Evolutionary conservation across 2,329 filamentous ascomycete species (phyloP), one percentile per base, ranked within the genome.

Genomic region (Pseudopithomyces chartarum): DNA sequence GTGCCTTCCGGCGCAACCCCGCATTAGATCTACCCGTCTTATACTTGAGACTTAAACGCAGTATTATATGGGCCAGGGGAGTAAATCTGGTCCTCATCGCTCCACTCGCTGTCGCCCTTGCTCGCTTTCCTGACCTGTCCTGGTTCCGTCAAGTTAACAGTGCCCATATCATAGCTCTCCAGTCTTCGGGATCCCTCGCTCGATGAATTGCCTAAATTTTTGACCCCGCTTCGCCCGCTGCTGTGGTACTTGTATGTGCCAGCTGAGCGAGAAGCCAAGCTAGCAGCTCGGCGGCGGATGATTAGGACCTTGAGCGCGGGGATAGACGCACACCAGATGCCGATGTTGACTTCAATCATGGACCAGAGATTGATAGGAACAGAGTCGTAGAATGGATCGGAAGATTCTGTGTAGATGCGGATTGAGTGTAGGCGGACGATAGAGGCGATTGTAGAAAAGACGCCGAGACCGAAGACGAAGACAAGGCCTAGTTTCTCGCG

Each of bases 291-390:
- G 44, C 43, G 19, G 44, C 57, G 46, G 44, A 58, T 42, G 64
- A 63, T 17, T 32, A 97, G 81, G 2, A 93, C 92, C 71, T 96
- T 97, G 53, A 97, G 79, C 0, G 90, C 92, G 6, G 93, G 93
- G 23, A 97, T 90, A 63, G 91, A 96, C 36, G 90, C 92, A 70
- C 91, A 96, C 53, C 91, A 87, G 63, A 97, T 92, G 20, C 91
- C 92, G 2, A 96, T 82, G 63, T 96, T 94, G 67, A 96, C 91
- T 76, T 97, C 93, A 57, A 97, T 86, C 33, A 89, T 90, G 20
- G 90, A 93, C 93, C 92, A 97, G 87, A 96, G 91, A 67, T 96
- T 88, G 0, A 91, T 90, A n/a, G 91, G 79, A 0, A 91, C 90
- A 1, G 89, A 89, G 70, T 94, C 92, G 86, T 81, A 86, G 51